Percentiles rank a stretch among this genome's conserved stretches.
These are phyloP conservation scores for Erigeron canadensis DNA, from an alignment of 129 eudicot species.

Conservation along the genomic window DNA sequence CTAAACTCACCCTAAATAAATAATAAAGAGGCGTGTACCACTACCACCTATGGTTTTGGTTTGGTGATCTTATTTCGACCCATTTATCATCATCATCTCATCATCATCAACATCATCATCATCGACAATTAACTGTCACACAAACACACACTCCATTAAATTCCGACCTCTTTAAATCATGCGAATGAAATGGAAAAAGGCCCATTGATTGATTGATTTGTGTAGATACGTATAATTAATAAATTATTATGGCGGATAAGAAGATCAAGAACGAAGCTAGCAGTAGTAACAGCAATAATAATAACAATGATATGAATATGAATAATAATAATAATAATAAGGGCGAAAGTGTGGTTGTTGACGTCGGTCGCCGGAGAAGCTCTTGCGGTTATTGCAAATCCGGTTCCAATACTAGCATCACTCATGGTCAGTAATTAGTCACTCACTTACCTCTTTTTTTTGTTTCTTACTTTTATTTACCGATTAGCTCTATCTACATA, in stretches of 20 bases:
- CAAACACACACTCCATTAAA: too few species aligned
- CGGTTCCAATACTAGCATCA: slow-evolving; percentile 55
- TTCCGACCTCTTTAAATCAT: neutral
- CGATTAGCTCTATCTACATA: neutral
- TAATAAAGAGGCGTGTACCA: too few species aligned
- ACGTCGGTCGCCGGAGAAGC: slow-evolving; percentile 75
- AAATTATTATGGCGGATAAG: slow-evolving; percentile 49
- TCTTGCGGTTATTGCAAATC: slow-evolving; percentile 91
- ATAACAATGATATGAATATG: slow-evolving; percentile 31
- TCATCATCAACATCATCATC: too few species aligned
- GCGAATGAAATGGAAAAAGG: neutral
- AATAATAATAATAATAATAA: neutral
- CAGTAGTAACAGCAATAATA: slow-evolving; percentile 29
- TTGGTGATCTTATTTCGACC: too few species aligned
- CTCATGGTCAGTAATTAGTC: slow-evolving; percentile 55
- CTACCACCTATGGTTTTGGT: too few species aligned
- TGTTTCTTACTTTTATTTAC: neutral
- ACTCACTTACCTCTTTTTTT: neutral
- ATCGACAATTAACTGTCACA: too few species aligned
- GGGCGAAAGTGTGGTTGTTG: slow-evolving; percentile 68
- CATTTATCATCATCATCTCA: too few species aligned
- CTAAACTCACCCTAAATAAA: too few species aligned
- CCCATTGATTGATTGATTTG: too few species aligned
- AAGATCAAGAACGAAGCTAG: slow-evolving; percentile 78
- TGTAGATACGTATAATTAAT: neutral